phyloP scores from a whole-genome alignment of 2,329 filamentous ascomycete genomes.

The Penicillium concentricum region DNA sequence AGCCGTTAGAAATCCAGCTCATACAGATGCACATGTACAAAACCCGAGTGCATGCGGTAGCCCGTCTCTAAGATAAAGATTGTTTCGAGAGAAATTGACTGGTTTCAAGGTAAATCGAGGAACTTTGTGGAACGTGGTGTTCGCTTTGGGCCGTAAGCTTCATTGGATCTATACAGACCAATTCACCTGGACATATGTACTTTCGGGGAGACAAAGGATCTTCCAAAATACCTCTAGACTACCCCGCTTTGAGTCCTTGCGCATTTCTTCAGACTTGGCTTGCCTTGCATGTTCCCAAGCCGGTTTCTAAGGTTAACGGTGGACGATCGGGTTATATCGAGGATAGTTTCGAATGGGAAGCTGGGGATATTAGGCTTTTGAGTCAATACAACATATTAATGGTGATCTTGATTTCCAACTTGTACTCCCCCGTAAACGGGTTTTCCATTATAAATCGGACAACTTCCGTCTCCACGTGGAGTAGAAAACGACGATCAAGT shows the following conservation, averaged over 20 bases:
- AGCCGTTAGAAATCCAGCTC: constrained; percentile 12
- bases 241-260: constrained; percentile 1
- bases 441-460: background rate
- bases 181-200: no score
- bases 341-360: constrained; percentile 1
- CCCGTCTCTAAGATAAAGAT: no score
- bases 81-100: no score
- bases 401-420: background rate
- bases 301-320: background rate
- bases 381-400: background rate
- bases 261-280: background rate
- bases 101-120: background rate
- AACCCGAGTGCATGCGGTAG: constrained; percentile 6
- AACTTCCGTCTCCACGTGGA: constrained; percentile 4
- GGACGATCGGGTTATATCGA: background rate
- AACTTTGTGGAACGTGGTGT: constrained; percentile 1
- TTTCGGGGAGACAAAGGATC: background rate
- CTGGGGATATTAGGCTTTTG: background rate
- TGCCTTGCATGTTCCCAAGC: background rate
- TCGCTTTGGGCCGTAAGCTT: background rate
- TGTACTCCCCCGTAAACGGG: background rate
- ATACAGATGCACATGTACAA: constrained; percentile 2
- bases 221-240: background rate
- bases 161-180: no score
- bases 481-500: background rate